Evolutionary conservation across 352 stramenopile genomes (phyloP), one percentile per base, ranked within the genome.

Genomic region (Phytophthora parvispora): DNA sequence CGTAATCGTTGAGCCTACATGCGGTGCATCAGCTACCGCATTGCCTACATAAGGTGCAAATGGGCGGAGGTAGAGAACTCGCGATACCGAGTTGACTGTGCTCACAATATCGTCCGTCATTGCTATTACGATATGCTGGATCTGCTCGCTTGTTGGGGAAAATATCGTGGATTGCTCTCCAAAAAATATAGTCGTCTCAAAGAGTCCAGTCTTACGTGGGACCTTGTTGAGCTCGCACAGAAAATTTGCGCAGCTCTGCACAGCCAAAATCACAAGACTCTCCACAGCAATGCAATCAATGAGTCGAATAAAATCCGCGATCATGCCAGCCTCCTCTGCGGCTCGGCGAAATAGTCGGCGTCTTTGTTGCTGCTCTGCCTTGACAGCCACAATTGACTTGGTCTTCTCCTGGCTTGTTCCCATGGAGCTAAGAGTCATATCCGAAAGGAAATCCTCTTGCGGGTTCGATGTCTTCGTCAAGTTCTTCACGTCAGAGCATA

Each of bases 151-250:
- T 24, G 93, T 97, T 1, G 95, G 95, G 2, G 73, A 68, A 64
- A 99, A 99, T 16, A 87, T 75, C 8, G 91, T 98, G 12, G 60
- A 73, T 22, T 87, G 74, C 16, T 95, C 83, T 32, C 83, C 87
- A 56, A 99, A 98, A 42, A 88, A 89, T 36, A 99, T 93, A 3
- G 90, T 97, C 10, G 96, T 98, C 67, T 98, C 93, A 40, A 99
- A 98, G 10, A 98, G 70, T n/a, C 96, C 95, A 0, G 90, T 96
- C 62, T 98, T 96, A 15, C 89, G 78, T 2, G 88, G 82, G 2
- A 91, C 74, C 60, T 97, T 97, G 55, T 95, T 89, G 34, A 99
- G 75, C 63, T 98, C 92, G 2, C 90, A 71, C 7, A 98, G 75
- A 49, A 99, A 97, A 31, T 90, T 86, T 22, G 86, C 74, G 49